Conservation (phyloP, 192 early-diverging fungal genomes). For the Gonapodya sp. region DNA sequence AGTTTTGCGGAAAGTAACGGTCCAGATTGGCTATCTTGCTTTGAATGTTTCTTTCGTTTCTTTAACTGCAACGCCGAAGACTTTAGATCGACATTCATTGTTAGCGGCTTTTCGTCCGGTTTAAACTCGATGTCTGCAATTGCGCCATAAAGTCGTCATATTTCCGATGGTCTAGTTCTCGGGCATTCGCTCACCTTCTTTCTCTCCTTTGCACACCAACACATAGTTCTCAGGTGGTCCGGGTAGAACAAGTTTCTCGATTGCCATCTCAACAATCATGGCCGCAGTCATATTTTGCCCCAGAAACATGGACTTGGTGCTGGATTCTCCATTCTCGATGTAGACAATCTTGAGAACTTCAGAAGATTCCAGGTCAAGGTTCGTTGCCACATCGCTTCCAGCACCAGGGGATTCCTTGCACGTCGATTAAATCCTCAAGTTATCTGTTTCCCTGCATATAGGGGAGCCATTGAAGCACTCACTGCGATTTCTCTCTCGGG, state of each 20-base stretch:
- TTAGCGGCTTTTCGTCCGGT: background rate
- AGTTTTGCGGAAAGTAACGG: background rate
- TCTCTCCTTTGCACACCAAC: background rate
- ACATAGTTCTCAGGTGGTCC: background rate
- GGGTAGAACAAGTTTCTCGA: background rate
- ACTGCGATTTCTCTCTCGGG: background rate
- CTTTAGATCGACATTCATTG: background rate
- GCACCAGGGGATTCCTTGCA: background rate
- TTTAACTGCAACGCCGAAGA: background rate
- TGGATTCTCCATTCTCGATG: slow-evolving; percentile 13
- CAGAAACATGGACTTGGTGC: slow-evolving; percentile 5
- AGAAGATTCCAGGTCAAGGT: background rate
- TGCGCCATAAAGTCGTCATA: too few species aligned
- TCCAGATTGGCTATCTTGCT: background rate
- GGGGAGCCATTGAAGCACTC: too few species aligned
- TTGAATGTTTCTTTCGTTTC: background rate
- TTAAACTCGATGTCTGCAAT: background rate
- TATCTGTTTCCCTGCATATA: too few species aligned
- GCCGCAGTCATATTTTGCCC: background rate
- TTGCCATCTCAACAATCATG: slow-evolving; percentile 4
- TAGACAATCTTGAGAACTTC: background rate
- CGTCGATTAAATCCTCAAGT: too few species aligned
- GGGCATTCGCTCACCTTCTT: background rate
- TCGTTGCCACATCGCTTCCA: background rate
- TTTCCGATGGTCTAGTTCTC: too few species aligned